Evolutionary conservation across 2,329 filamentous ascomycete genomes (phyloP).

Genomic region (Sporothrix schenckii): DNA sequence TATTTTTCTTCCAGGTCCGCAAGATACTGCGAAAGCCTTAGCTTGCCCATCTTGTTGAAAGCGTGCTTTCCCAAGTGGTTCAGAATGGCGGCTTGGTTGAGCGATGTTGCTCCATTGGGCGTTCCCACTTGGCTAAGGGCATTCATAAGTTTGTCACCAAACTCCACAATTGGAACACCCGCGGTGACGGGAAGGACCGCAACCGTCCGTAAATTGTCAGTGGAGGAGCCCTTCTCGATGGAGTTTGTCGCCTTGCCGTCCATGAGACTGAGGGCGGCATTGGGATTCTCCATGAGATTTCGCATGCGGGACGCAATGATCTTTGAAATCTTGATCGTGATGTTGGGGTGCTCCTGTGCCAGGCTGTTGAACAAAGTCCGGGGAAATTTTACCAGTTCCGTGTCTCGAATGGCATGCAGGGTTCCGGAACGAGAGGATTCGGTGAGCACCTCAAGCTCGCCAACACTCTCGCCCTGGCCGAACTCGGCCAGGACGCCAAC

Average conservation of each 20-base stretch:
- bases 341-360: conserved; percentile 93
- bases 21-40: conserved; percentile 93
- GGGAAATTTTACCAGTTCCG: conserved; percentile 93
- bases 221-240: conserved; percentile 74
- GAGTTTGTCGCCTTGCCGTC: conserved; percentile 63
- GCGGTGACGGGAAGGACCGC: conserved; percentile 87
- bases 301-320: conserved; percentile 97
- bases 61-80: conserved; percentile 95
- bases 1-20: conserved; percentile 98
- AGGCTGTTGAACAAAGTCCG: conserved; percentile 96
- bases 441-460: conserved; percentile 94
- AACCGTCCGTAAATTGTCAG: conserved; percentile 88
- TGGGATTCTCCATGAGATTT: conserved; percentile 78
- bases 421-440: conserved; percentile 90
- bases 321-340: conserved; percentile 98
- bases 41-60: conserved; percentile 95
- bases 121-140: conserved; percentile 88
- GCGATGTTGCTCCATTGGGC: conserved; percentile 83
- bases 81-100: conserved; percentile 91
- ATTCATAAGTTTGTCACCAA: conserved; percentile 83
- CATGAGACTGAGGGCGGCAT: conserved; percentile 62
- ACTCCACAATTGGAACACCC: conserved; percentile 92
- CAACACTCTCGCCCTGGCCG: conserved; percentile 95
- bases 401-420: conserved; percentile 93
- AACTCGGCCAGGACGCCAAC: conserved; percentile 89